Conservation (phyloP, 164 flowering plant genomes). For the Saururus chinensis region DNA sequence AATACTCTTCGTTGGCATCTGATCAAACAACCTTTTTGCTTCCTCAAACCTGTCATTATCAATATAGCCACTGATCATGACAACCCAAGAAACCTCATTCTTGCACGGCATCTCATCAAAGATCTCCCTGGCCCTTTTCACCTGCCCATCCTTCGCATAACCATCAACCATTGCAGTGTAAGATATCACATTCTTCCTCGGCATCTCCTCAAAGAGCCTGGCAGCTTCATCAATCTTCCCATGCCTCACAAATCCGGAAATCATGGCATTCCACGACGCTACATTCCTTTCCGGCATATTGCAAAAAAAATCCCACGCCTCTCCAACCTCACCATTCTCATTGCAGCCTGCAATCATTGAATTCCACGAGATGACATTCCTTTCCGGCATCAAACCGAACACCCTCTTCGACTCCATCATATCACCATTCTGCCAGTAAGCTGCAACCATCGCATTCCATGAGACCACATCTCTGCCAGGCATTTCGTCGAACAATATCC, state of each 20-base stretch:
- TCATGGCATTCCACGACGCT: slow-evolving; percentile 36
- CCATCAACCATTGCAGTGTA: slow-evolving; percentile 47
- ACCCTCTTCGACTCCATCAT: slow-evolving; percentile 23
- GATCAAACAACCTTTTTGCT: slow-evolving; percentile 23
- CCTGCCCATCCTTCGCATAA: slow-evolving; percentile 27
- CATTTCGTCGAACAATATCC: slow-evolving; percentile 35
- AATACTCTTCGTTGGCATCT: slow-evolving; percentile 35
- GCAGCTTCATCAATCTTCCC: slow-evolving; percentile 25
- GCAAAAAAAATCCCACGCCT: slow-evolving; percentile 28
- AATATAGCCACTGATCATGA: slow-evolving; percentile 43
- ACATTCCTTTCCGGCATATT: slow-evolving; percentile 34
- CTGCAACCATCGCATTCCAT: slow-evolving; percentile 36
- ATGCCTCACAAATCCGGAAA: slow-evolving; percentile 30
- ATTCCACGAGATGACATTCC: slow-evolving; percentile 42
- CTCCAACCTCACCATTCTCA: slow-evolving; percentile 23
- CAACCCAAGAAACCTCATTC: slow-evolving; percentile 47
- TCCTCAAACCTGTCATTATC: slow-evolving; percentile 31
- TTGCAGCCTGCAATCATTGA: slow-evolving; percentile 41
- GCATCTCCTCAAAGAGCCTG: slow-evolving; percentile 38
- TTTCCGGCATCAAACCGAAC: slow-evolving; percentile 31
- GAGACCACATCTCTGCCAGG: slow-evolving; percentile 26
- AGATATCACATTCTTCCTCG: slow-evolving; percentile 34
- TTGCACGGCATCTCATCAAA: slow-evolving; percentile 25
- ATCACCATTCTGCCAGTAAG: slow-evolving; percentile 33
- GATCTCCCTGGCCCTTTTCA: slow-evolving; percentile 25